Conservation (phyloP, 495 filamentous ascomycete genomes). For the Cercophora sp. region DNA sequence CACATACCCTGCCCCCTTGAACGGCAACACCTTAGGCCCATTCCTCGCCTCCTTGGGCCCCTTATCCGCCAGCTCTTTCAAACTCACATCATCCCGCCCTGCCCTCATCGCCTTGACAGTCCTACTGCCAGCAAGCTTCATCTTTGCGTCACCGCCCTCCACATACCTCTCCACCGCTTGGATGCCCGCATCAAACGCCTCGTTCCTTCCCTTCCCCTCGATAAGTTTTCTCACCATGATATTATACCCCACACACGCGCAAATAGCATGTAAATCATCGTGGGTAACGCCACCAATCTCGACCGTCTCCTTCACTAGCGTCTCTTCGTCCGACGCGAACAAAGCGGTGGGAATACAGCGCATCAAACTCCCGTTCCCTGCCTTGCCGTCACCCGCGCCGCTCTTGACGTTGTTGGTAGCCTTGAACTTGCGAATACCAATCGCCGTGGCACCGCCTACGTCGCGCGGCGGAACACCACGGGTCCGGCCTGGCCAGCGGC, state of each 20-base stretch:
- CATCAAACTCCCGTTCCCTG: conserved; percentile 29
- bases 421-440: conserved; percentile 17
- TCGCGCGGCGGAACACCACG: conserved; percentile 15
- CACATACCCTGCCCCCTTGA: conserved; percentile 22
- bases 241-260: conserved; percentile 24
- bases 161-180: not conserved
- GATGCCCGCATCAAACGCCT: conserved; percentile 19
- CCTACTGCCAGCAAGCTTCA: conserved; percentile 9
- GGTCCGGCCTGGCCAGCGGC: conserved; percentile 22
- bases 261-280: conserved; percentile 18
- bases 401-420: conserved; percentile 4
- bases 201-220: conserved; percentile 11
- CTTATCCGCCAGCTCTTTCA: conserved; percentile 22
- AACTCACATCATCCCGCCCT: conserved; percentile 8
- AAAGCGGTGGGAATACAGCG: conserved; percentile 26
- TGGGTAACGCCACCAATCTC: conserved; percentile 24
- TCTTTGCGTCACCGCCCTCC: not conserved
- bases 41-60: conserved; percentile 20
- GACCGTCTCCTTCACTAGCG: conserved; percentile 7
- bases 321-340: conserved; percentile 12
- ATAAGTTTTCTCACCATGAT: conserved; percentile 20
- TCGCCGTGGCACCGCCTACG: conserved; percentile 23
- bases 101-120: conserved; percentile 14
- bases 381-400: conserved; percentile 22
- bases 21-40: conserved; percentile 15